Conservation (phyloP, 768 basidiomycete genomes). For the Serendipita sp. region DNA sequence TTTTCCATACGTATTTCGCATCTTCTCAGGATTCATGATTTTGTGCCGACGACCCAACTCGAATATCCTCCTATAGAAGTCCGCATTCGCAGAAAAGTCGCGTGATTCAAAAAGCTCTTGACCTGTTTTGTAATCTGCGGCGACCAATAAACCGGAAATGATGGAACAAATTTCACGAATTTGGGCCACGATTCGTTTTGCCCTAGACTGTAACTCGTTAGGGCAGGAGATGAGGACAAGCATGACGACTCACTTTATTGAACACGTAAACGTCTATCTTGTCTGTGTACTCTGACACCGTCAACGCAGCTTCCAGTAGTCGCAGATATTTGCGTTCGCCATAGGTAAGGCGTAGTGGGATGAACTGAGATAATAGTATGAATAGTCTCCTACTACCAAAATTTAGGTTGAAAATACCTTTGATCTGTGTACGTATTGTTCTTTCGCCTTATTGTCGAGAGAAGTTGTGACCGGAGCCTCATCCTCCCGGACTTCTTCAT, state of each 20-base stretch:
- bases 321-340: conserved; percentile 71
- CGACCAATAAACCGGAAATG: conserved; percentile 65
- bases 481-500: conserved; percentile 19
- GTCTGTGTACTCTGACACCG: conserved; percentile 79
- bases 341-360: conserved; percentile 61
- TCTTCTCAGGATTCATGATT: conserved; percentile 87
- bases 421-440: conserved; percentile 24
- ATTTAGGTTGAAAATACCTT: conserved; percentile 44
- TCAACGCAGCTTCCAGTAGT: conserved; percentile 68
- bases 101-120: conserved; percentile 71
- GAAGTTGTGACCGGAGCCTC: neutral
- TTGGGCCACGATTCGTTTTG: conserved; percentile 76
- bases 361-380: conserved; percentile 45
- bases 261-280: conserved; percentile 47
- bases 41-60: conserved; percentile 44
- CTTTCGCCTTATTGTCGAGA: conserved; percentile 22
- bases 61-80: conserved; percentile 47
- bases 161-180: conserved; percentile 79
- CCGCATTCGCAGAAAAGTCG: conserved; percentile 63
- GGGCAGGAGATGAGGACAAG: conserved; percentile 28
- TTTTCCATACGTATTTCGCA: conserved; percentile 80
- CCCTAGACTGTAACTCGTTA: conserved; percentile 45
- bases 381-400: conserved; percentile 66
- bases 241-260: neutral
- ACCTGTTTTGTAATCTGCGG: conserved; percentile 78